Base-by-base conservation (phyloP, 345 rosid species). In the Garcia nutans region DNA sequence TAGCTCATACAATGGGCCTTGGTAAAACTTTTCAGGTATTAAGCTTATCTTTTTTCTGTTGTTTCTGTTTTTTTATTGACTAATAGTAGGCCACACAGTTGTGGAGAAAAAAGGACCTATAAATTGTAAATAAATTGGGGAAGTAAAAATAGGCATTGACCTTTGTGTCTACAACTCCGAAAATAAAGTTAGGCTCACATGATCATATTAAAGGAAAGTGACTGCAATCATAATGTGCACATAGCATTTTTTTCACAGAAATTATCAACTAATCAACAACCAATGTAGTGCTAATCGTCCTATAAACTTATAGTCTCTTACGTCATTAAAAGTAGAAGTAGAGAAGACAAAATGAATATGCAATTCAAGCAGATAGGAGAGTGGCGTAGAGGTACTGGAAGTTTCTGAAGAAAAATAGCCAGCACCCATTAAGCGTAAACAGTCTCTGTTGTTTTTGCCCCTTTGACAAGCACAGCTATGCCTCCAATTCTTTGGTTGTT, bases 1-100 rank as follows among this genome's bases (percentile, higher is more conserved):
- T 96, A 81, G 99, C 99, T 65, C 98, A 96, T 81, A 96, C 96
- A 70, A 96, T 96, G 99, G 99, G 99, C 77, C 96, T 96, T 55
- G 99, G 99, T 65, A 96, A 96, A 92, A 96, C 99, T 71, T 86
- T 96, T 77, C 99, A 96, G 97, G 99, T 96, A 87, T 74, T 75
- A 2, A 68, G 65, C n/a, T 60, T 16, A 28, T 47, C 33, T 58
- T 59, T 56, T 75, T 31, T 59, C 68, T 45, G 45, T 44, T 47
- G 10, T 57, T 59, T 45, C 13, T 17, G 10, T 69, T 70, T 54
- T 54, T 54, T 54, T 15, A 5, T 16, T 13, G 0, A 31, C 16
- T 11, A 37, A 20, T 49, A 68, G 31, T 28, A 50, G 60, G 23
- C 24, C 28, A 13, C 37, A 31, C 6, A 45, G 13, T 10, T 50